Conservation (phyloP, 148 eudicot genomes). For the Euryodendron excelsum region DNA sequence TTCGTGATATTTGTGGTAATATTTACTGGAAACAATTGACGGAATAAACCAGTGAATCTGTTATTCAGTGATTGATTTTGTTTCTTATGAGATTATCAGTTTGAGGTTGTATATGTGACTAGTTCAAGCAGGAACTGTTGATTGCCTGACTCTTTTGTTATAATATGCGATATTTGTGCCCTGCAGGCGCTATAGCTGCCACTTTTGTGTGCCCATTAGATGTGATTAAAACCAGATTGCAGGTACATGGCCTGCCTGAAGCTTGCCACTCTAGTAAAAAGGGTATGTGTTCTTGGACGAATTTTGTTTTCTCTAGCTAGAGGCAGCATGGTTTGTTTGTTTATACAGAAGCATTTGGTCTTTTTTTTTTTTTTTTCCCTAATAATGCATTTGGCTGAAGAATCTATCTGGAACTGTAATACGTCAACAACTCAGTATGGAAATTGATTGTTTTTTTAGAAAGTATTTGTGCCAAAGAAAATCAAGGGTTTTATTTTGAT, state of each 20-base stretch:
- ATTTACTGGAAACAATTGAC: neutral
- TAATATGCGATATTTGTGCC: neutral
- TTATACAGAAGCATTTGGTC: neutral
- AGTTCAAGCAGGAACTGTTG: too few relatives aligned
- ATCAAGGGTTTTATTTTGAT: too few relatives aligned
- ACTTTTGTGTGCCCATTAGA: slow-evolving; percentile 89
- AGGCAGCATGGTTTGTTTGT: neutral
- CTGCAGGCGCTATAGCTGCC: slow-evolving; percentile 84
- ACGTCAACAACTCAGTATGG: too few relatives aligned
- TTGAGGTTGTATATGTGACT: too few relatives aligned
- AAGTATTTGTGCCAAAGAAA: too few relatives aligned
- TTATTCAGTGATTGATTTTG: too few relatives aligned
- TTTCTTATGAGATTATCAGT: too few relatives aligned
- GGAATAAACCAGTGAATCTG: too few relatives aligned
- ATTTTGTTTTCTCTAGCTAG: neutral
- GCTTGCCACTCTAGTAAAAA: slow-evolving; percentile 37
- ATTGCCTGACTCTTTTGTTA: neutral
- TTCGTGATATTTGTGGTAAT: neutral
- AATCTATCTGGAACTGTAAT: too few relatives aligned
- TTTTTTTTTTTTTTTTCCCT: too few relatives aligned
- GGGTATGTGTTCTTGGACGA: slow-evolving; percentile 34
- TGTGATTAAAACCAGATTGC: slow-evolving; percentile 87
- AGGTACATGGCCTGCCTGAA: slow-evolving; percentile 68
- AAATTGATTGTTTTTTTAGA: too few relatives aligned
- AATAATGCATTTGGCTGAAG: too few relatives aligned